A percentile compares a stretch with the other conserved stretches of the same genome.
phyloP scores from a whole-genome alignment of 139 green algal species.

The Chlorella sp. region DNA sequence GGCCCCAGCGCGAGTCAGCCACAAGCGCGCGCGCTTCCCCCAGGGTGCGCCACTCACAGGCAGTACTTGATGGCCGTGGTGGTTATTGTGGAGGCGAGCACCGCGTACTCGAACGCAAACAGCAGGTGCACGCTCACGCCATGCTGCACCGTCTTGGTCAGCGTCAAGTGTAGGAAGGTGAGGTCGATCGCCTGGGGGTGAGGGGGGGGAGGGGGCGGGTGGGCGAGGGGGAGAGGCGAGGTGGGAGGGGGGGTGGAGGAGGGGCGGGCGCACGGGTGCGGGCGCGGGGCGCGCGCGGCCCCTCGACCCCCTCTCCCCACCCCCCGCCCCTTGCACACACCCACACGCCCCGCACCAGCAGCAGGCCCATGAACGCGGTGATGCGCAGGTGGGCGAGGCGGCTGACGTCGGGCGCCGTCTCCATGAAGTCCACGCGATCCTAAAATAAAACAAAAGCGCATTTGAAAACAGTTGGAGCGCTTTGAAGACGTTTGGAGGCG shows the following conservation, averaged over 20 bases:
- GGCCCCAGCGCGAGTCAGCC: not conserved
- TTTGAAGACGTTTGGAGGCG: too few relatives aligned
- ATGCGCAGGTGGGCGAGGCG: conserved; percentile 79
- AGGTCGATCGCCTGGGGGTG: conserved; percentile 71
- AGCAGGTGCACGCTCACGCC: conserved; percentile 91
- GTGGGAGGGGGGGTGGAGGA: not conserved
- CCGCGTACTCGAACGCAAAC: conserved; percentile 97
- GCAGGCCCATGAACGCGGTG: conserved; percentile 73
- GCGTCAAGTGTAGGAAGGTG: conserved; percentile 81
- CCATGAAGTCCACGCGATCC: conserved; percentile 90
- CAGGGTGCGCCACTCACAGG: conserved; percentile 13
- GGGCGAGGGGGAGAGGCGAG: not conserved
- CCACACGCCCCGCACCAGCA: conserved; percentile 64
- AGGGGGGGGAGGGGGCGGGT: not conserved
- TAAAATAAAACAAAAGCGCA: too few relatives aligned
- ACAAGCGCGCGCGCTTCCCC: not conserved
- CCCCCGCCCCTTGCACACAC: not conserved
- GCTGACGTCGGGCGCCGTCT: conserved; percentile 88
- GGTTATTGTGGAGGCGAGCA: conserved; percentile 65
- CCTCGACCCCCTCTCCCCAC: not conserved
- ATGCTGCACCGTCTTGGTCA: conserved; percentile 63
- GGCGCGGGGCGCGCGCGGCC: not conserved
- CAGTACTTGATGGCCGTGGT: conserved; percentile 86
- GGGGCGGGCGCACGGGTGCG: not conserved
- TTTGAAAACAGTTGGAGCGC: too few relatives aligned